A percentile compares a stretch with the other conserved stretches of the same genome.
phyloP scores from a whole-genome alignment of 306 rosid species.

The Cucumis melo region DNA sequence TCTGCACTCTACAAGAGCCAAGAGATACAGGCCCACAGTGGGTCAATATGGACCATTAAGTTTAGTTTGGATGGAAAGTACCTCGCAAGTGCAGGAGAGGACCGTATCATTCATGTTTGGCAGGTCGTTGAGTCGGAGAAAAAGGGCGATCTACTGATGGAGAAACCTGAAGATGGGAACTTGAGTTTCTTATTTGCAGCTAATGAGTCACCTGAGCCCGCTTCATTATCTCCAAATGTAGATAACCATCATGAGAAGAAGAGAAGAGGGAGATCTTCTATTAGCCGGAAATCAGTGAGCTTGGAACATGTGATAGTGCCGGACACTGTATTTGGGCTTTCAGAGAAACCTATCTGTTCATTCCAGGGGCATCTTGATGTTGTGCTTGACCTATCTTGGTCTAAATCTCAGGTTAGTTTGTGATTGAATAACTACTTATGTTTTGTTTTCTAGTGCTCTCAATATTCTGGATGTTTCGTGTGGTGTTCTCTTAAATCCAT shows the following conservation, averaged over 20 bases:
- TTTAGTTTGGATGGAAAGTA: conserved; percentile 96
- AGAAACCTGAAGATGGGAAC: conserved; percentile 47
- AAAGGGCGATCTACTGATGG: conserved; percentile 70
- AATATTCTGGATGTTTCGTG: not conserved
- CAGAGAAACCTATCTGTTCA: conserved; percentile 83
- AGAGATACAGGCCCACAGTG: conserved; percentile 89
- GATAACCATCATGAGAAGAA: conserved; percentile 55
- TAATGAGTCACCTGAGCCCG: conserved; percentile 69
- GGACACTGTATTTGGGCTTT: conserved; percentile 54
- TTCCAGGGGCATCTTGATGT: conserved; percentile 74
- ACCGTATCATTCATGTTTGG: conserved; percentile 89
- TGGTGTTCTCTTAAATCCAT: not conserved
- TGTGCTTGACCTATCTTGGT: conserved; percentile 98
- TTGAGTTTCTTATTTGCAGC: conserved; percentile 43
- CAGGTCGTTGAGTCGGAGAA: conserved; percentile 74
- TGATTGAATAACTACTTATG: not conserved
- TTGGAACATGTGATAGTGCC: conserved; percentile 65
- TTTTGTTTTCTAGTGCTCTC: conserved; percentile 2
- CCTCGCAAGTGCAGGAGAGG: conserved; percentile 97
- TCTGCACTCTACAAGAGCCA: conserved; percentile 72
- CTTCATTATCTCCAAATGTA: conserved; percentile 32
- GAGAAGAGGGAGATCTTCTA: conserved; percentile 70
- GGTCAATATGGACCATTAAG: conserved; percentile 87
- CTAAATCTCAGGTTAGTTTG: conserved; percentile 89
- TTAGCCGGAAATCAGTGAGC: conserved; percentile 72